A percentile compares a stretch with the other conserved stretches of the same genome.
These are phyloP conservation scores for Neopestalotiopsis sp. DNA, from an alignment of 2,329 filamentous ascomycete genomes.

Conservation along the genomic window DNA sequence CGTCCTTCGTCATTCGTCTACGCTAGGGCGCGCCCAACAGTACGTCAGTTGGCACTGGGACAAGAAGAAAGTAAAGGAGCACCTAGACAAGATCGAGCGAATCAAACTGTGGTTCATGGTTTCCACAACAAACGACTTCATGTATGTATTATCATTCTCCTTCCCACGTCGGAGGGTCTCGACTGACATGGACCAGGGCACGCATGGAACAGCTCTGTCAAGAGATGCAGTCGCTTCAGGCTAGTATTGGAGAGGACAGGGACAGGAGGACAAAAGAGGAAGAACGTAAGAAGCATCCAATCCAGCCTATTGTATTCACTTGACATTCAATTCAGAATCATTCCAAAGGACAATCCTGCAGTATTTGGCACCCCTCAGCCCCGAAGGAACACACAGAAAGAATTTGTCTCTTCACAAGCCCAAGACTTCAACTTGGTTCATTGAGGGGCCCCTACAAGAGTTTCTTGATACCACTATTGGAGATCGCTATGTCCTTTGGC, in stretches of 20 bases:
- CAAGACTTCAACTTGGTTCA: not conserved
- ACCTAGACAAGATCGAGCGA: not conserved
- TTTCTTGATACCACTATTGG: not conserved
- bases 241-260: not conserved
- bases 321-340: not conserved
- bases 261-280: not conserved
- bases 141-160: not conserved
- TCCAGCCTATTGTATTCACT: not conserved
- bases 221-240: not conserved
- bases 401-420: not conserved
- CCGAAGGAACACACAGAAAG: not conserved
- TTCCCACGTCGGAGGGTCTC: not conserved
- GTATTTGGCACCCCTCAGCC: not conserved
- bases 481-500: not conserved
- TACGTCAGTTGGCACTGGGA: not conserved
- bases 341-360: not conserved
- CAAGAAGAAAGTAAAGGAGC: not conserved
- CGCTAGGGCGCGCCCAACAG: not conserved
- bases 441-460: not conserved
- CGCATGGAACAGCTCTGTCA: not conserved
- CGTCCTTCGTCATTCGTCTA: not conserved
- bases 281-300: not conserved
- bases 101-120: not conserved
- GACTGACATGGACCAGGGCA: not conserved
- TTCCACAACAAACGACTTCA: not conserved